phyloP scores from a whole-genome alignment of 1,284 basidiomycete genomes.

The Apiotrichum akiyoshidainum region DNA sequence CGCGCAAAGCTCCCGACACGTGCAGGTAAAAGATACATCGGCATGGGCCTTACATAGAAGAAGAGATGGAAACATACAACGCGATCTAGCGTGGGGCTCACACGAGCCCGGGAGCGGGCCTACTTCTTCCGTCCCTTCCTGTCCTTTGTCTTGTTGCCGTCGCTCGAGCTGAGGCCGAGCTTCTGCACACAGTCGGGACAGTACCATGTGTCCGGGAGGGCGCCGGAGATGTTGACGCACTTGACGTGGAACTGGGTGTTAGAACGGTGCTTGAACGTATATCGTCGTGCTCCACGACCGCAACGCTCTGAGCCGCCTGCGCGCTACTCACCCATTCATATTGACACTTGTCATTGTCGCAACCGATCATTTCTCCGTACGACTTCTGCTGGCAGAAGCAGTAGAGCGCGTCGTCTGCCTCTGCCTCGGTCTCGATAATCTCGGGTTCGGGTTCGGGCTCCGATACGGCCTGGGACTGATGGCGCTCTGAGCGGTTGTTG shows the following conservation, averaged over 20 bases:
- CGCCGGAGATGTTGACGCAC: constrained; percentile 68
- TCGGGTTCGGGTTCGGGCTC: constrained; percentile 30
- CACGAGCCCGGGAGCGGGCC: background rate
- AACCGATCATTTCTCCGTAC: constrained; percentile 94
- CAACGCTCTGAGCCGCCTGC: background rate
- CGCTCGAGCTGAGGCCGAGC: constrained; percentile 34
- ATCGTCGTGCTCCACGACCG: background rate
- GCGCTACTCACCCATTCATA: constrained; percentile 77
- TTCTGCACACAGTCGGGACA: constrained; percentile 59
- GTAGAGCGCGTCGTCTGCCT: constrained; percentile 61
- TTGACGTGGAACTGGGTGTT: constrained; percentile 71
- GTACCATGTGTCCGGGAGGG: constrained; percentile 74
- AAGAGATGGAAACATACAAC: too few species aligned
- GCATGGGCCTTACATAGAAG: too few species aligned
- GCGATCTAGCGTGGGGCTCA: too few species aligned
- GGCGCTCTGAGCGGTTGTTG: constrained; percentile 10
- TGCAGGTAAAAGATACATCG: too few species aligned
- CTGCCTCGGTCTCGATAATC: constrained; percentile 30
- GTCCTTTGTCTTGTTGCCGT: constrained; percentile 31
- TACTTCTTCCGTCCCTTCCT: constrained; percentile 36
- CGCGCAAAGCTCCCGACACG: too few species aligned
- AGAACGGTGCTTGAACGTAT: too few species aligned
- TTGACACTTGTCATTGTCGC: constrained; percentile 77
- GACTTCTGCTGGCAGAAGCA: constrained; percentile 84
- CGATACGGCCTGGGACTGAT: constrained; percentile 19